Conservation (phyloP, 2,329 filamentous ascomycete genomes). For the Venturia effusa region DNA sequence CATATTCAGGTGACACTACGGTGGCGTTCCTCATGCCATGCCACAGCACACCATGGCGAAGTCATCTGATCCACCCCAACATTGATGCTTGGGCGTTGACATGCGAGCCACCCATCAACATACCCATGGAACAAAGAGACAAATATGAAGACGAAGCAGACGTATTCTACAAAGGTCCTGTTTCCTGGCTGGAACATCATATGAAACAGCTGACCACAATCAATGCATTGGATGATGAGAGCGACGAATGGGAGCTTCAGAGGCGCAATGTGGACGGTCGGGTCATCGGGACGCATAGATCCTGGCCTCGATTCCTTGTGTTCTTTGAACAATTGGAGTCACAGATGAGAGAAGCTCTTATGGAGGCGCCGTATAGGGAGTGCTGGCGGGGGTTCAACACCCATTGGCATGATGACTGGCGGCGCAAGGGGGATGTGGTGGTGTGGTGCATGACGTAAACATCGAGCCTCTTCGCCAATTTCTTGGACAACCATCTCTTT, state of each 20-base stretch:
- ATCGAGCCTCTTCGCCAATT: not conserved
- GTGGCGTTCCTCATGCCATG: constrained; percentile 87
- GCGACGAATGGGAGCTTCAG: constrained; percentile 10
- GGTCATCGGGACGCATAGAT: constrained; percentile 14
- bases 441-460: constrained; percentile 38
- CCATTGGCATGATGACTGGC: constrained; percentile 51
- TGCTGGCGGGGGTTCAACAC: constrained; percentile 52
- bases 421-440: constrained; percentile 50
- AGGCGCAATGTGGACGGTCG: constrained; percentile 7
- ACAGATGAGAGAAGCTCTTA: constrained; percentile 33
- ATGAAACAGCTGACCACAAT: constrained; percentile 24
- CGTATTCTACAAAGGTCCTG: constrained; percentile 65
- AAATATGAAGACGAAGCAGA: constrained; percentile 83
- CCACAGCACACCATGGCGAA: constrained; percentile 92
- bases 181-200: constrained; percentile 23
- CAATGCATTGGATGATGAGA: constrained; percentile 11
- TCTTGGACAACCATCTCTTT: not conserved
- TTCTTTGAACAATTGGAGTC: constrained; percentile 49
- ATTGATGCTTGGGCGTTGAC: constrained; percentile 75
- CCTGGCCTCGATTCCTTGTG: constrained; percentile 36
- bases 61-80: constrained; percentile 64
- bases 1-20: constrained; percentile 28
- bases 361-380: constrained; percentile 40
- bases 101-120: constrained; percentile 76
- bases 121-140: constrained; percentile 50